Evolutionary conservation across 257 asterid genomes (phyloP).

Genomic region (Anisodus acutangulus): DNA sequence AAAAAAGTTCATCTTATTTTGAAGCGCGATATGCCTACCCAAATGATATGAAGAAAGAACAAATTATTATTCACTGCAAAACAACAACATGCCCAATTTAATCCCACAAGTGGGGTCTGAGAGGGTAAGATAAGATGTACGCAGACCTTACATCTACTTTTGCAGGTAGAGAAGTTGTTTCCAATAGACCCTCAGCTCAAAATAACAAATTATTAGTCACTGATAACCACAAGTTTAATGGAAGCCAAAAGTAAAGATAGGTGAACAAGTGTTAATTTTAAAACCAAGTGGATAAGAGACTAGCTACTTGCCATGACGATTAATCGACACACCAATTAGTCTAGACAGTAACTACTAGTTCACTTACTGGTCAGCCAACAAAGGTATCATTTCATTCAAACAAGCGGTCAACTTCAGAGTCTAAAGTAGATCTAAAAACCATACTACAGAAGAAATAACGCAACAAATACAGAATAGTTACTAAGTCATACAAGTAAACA

Average conservation of each 20-base stretch:
- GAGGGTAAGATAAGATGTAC: no score
- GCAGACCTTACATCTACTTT: no score
- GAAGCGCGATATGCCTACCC: neutral
- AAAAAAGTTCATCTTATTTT: neutral
- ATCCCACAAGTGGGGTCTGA: no score
- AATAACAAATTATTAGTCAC: neutral
- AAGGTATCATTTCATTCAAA: neutral
- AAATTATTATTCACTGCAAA: neutral
- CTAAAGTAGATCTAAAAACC: neutral
- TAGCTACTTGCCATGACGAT: neutral
- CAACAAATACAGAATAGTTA: constrained; percentile 5
- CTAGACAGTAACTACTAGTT: neutral
- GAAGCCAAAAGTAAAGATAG: neutral
- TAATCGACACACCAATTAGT: neutral
- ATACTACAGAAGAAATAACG: neutral
- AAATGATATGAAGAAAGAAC: neutral
- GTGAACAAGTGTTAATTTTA: neutral
- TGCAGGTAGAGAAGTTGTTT: no score
- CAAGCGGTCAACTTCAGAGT: neutral
- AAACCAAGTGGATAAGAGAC: neutral
- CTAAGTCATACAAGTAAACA: neutral
- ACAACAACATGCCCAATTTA: no score
- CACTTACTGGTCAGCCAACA: constrained; percentile 1
- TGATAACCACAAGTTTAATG: neutral
- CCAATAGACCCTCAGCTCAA: no score